Percentiles rank a stretch among this genome's conserved stretches.
These are phyloP conservation scores for Lasiodiplodia gonubiensis DNA, from an alignment of 2,329 filamentous ascomycete genomes.

Conservation along the genomic window DNA sequence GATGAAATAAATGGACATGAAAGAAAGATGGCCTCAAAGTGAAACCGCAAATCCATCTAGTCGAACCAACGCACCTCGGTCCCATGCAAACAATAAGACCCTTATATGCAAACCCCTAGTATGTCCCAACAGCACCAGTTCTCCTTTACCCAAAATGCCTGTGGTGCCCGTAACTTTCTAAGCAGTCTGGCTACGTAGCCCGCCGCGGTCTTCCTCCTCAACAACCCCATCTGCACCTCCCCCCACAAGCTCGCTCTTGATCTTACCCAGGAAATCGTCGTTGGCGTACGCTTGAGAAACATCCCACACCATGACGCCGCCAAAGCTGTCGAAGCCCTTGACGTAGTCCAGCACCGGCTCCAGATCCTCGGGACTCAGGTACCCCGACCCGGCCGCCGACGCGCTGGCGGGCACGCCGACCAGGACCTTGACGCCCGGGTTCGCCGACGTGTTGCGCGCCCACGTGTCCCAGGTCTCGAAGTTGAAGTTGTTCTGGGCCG, in stretches of 20 bases:
- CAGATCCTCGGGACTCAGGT: constrained; percentile 56
- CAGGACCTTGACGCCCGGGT: constrained; percentile 64
- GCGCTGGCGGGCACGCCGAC: constrained; percentile 65
- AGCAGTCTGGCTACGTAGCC: neutral
- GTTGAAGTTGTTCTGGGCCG: constrained; percentile 63
- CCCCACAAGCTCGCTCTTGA: constrained; percentile 31
- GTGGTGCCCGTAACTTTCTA: too few species aligned
- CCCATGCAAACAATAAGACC: neutral
- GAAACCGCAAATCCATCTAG: neutral
- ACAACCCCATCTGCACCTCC: too few species aligned
- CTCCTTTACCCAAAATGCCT: too few species aligned
- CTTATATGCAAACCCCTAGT: neutral
- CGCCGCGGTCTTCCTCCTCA: neutral
- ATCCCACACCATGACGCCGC: constrained; percentile 74
- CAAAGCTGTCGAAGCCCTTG: constrained; percentile 64
- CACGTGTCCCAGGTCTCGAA: constrained; percentile 69
- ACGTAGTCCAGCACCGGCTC: constrained; percentile 59
- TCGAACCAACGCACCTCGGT: neutral
- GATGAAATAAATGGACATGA: neutral
- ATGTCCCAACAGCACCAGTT: too few species aligned
- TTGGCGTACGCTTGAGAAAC: constrained; percentile 42
- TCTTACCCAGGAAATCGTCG: constrained; percentile 35
- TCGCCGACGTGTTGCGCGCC: constrained; percentile 64
- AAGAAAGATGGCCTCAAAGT: neutral
- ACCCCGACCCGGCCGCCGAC: constrained; percentile 62